Evolutionary conservation across 495 filamentous ascomycete genomes (phyloP), one percentile per base, ranked within the genome.

Genomic region (Aspergillus ostianus): DNA sequence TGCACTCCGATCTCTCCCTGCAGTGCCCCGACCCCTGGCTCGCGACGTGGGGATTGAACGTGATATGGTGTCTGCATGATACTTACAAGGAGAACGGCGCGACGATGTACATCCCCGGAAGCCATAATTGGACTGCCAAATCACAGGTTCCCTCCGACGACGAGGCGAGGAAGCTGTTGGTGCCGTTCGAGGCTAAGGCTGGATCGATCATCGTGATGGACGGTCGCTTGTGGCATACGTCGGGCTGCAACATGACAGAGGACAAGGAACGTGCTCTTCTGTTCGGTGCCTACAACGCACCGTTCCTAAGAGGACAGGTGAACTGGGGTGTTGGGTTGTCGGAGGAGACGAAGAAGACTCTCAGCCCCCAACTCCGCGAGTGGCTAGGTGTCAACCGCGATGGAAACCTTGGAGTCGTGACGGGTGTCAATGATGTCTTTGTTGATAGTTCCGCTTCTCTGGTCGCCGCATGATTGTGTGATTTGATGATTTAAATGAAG

Each of bases 161-260:
- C 15, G 51, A 53, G 18, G 53, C 53, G 6, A 23, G 8, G 44
- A 27, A 55, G 17, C 41, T 55, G 17, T 19, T 55, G 12, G 19
- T 46, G 41, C 53, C 53, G 7, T 55, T 55, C 15, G 53, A 55
- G 53, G 53, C 53, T 9, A 55, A 55, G 41, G 53, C 53, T 27
- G 53, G 53, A 3, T 46, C 36, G 5, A 47, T 55, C 15, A 55
- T 55, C 19, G 53, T 55, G 10, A 55, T 55, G 53, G 53, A 55
- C 15, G 53, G 53, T 6, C 36, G 36, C 2, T 3, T 55, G 41
- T 55, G 53, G 53, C 53, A 55, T 17, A 55, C 53, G 2, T 46
- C 36, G 0, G 53, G 53, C 26, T 23, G 19, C 36, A 55, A 55
- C 18, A 47, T 13, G 17, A 55, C 53, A 20, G 41, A 46, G 41